These are phyloP conservation scores for Alternaria triticimaculans DNA, from an alignment of 2,329 filamentous ascomycete genomes.

Conservation along the genomic window DNA sequence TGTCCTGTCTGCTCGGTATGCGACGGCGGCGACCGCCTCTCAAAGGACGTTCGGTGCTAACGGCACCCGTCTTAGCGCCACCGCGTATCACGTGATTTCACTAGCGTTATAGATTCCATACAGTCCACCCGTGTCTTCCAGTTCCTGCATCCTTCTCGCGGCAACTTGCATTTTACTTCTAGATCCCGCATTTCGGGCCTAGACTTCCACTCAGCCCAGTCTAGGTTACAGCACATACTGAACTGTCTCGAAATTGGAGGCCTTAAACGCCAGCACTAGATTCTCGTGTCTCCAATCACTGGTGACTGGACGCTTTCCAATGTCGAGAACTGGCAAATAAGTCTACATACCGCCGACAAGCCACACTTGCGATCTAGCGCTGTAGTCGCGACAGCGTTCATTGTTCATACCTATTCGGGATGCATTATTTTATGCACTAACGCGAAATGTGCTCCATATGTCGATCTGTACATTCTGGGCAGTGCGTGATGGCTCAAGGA, in stretches of 20 bases:
- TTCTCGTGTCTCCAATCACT: neutral
- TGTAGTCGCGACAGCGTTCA: neutral
- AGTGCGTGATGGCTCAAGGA: neutral
- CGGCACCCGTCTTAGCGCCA: neutral
- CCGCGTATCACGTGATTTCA: neutral
- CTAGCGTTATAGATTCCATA: neutral
- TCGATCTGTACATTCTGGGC: neutral
- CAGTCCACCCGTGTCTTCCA: neutral
- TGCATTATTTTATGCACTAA: neutral
- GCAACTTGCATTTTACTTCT: neutral
- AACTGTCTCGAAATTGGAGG: neutral
- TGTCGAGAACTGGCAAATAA: neutral
- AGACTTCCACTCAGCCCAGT: neutral
- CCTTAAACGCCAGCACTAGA: neutral
- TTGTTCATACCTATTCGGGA: neutral
- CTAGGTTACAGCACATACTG: neutral
- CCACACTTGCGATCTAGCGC: neutral
- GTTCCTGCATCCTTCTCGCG: neutral
- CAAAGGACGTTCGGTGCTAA: conserved; percentile 22
- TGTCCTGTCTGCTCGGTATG: conserved; percentile 25
- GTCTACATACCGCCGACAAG: neutral
- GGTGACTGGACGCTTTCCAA: neutral
- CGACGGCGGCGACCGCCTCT: conserved; percentile 34
- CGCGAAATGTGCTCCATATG: neutral
- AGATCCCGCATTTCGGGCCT: neutral